Percentiles rank a stretch among this genome's conserved stretches.
These are phyloP conservation scores for Colletotrichum zoysiae DNA, from an alignment of 2,329 filamentous ascomycete genomes.

Conservation along the genomic window DNA sequence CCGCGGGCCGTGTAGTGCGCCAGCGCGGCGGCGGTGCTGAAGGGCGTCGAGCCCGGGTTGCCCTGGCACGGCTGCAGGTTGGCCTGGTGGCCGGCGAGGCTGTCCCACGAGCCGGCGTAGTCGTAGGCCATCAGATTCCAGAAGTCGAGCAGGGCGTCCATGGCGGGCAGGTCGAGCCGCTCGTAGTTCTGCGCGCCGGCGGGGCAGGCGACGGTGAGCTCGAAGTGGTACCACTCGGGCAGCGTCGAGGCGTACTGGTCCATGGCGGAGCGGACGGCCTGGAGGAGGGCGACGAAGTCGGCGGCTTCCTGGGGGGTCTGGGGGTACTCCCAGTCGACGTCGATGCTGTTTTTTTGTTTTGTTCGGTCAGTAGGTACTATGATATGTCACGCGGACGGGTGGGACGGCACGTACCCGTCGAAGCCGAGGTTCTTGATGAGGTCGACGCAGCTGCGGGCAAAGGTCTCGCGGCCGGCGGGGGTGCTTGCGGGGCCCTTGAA, in stretches of 20 bases:
- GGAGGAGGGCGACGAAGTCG: conserved; percentile 70
- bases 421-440: conserved; percentile 86
- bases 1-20: conserved; percentile 75
- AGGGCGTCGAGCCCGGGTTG: conserved; percentile 78
- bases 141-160: conserved; percentile 77
- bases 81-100: conserved; percentile 78
- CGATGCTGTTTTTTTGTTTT: conserved; percentile 55
- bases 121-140: conserved; percentile 93
- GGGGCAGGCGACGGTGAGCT: conserved; percentile 74
- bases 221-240: conserved; percentile 65
- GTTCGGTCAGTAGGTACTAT: background rate
- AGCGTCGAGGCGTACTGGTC: conserved; percentile 66
- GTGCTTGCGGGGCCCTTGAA: conserved; percentile 83
- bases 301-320: conserved; percentile 66
- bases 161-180: conserved; percentile 71
- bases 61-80: conserved; percentile 75
- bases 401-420: conserved; percentile 59
- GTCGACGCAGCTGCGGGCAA: conserved; percentile 80
- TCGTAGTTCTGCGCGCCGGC: conserved; percentile 73
- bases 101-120: conserved; percentile 86
- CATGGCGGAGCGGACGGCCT: conserved; percentile 67
- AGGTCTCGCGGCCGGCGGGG: conserved; percentile 74
- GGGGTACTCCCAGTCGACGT: conserved; percentile 79
- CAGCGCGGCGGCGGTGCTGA: conserved; percentile 79
- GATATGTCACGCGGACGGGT: background rate